These are phyloP conservation scores for Avena insularis DNA, from an alignment of 176 grass and related monocot species.

Conservation along the genomic window DNA sequence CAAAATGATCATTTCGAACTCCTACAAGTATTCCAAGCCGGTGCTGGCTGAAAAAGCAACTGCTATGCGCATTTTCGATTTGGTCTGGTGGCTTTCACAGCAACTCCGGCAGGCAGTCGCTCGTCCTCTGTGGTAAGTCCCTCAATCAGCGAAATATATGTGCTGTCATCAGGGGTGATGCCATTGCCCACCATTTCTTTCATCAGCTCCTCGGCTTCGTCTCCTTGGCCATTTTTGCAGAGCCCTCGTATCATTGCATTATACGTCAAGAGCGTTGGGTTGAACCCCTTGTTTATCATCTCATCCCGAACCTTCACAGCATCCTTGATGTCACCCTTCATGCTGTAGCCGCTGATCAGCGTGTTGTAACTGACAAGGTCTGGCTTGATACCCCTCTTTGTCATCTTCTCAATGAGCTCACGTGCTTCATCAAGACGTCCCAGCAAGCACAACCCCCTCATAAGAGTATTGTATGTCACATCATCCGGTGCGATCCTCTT, in stretches of 20 bases:
- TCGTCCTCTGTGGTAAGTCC: conserved; percentile 41
- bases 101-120: not conserved
- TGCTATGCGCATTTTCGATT: not conserved
- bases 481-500: conserved; percentile 61
- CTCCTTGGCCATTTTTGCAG: conserved; percentile 66
- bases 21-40: not conserved
- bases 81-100: conserved; percentile 5
- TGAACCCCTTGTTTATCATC: conserved; percentile 72
- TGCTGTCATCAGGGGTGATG: conserved; percentile 65
- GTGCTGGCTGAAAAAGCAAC: not conserved
- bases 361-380: conserved; percentile 81
- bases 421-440: conserved; percentile 59
- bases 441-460: conserved; percentile 68
- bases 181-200: conserved; percentile 81
- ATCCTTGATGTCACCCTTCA: conserved; percentile 76
- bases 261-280: conserved; percentile 68
- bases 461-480: conserved; percentile 68
- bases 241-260: conserved; percentile 71
- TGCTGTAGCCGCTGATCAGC: conserved; percentile 68
- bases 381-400: conserved; percentile 66
- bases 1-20: conserved; percentile 14
- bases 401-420: conserved; percentile 66
- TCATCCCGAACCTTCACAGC: conserved; percentile 66
- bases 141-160: conserved; percentile 70
- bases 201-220: conserved; percentile 56